These are phyloP conservation scores for Malus domestica DNA, from an alignment of 306 rosid species.

Conservation along the genomic window ASM211411v1 NC_041805.1:1503001-1503500, in stretches of 20 bases:
- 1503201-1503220: neutral
- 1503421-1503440: conserved; percentile 77
- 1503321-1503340: too few relatives aligned
- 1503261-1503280: neutral
- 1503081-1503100: too few relatives aligned
- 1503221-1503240: neutral
- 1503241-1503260: neutral
- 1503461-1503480: conserved; percentile 59
- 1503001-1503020: neutral
- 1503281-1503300: neutral
- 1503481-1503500: conserved; percentile 81
- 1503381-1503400: conserved; percentile 36
- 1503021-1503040: neutral
- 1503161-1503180: too few relatives aligned
- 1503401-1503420: conserved; percentile 76
- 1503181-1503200: neutral
- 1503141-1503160: too few relatives aligned
- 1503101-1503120: too few relatives aligned
- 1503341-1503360: neutral
- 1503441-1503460: conserved; percentile 80
- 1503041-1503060: neutral
- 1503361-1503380: conserved; percentile 5
- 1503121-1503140: too few relatives aligned
- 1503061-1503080: too few relatives aligned
- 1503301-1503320: neutral